Evolutionary conservation across 345 rosid genomes (phyloP).

Genomic region (Raphanus raphanistrum): DNA sequence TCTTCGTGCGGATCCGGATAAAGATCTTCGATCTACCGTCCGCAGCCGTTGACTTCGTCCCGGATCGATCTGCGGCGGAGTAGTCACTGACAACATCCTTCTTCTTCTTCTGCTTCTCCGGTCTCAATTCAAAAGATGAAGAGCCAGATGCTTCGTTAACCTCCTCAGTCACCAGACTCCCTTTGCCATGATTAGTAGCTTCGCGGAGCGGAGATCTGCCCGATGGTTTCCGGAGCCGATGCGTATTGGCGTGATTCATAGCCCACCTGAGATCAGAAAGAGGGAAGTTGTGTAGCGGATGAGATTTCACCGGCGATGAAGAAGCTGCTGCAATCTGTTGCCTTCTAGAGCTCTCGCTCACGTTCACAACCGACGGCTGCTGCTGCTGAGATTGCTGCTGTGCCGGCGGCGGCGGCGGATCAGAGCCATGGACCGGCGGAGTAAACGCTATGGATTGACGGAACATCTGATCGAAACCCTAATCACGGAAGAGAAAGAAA

Average conservation of each 20-base stretch:
- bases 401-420: slow-evolving; percentile 3
- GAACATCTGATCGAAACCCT: slow-evolving; percentile 34
- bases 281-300: slow-evolving; percentile 72
- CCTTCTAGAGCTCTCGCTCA: slow-evolving; percentile 34
- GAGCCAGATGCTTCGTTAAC: slow-evolving; percentile 32
- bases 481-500: neutral
- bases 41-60: slow-evolving; percentile 37
- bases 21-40: slow-evolving; percentile 51
- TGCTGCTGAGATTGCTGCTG: slow-evolving; percentile 18
- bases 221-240: slow-evolving; percentile 49
- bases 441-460: slow-evolving; percentile 37
- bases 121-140: slow-evolving; percentile 22
- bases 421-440: slow-evolving; percentile 32
- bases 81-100: slow-evolving; percentile 17
- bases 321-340: slow-evolving; percentile 53
- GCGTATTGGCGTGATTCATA: slow-evolving; percentile 44
- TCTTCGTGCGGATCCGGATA: slow-evolving; percentile 49
- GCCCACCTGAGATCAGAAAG: slow-evolving; percentile 64
- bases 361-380: slow-evolving; percentile 16
- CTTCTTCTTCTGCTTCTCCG: slow-evolving; percentile 29
- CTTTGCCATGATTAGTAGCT: slow-evolving; percentile 21
- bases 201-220: slow-evolving; percentile 41
- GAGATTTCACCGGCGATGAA: slow-evolving; percentile 52
- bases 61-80: slow-evolving; percentile 37
- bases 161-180: neutral